Percentiles rank a stretch among this genome's conserved stretches.
Evolutionary conservation across 2,329 filamentous ascomycete genomes (phyloP).

Genomic region (Scortechinia acanthostroma): DNA sequence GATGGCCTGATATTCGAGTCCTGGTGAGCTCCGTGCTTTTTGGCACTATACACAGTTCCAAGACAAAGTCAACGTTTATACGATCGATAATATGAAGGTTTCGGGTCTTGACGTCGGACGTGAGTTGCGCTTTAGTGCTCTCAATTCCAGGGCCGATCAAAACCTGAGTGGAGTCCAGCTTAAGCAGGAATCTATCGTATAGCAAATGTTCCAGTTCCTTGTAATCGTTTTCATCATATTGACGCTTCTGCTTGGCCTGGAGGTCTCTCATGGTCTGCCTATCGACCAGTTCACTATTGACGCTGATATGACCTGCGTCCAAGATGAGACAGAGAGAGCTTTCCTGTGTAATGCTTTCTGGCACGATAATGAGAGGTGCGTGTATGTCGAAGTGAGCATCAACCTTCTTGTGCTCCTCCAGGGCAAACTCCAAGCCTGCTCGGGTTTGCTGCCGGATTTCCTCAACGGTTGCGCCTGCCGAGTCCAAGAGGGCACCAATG

Average conservation of each 20-base stretch:
- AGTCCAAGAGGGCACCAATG: constrained; percentile 90
- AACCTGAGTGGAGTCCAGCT: constrained; percentile 88
- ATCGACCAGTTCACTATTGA: constrained; percentile 89
- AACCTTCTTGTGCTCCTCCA: constrained; percentile 96
- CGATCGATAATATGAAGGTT: constrained; percentile 86
- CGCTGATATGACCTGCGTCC: constrained; percentile 90
- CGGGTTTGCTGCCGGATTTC: constrained; percentile 90
- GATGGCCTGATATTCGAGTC: constrained; percentile 80
- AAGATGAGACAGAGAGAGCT: constrained; percentile 84
- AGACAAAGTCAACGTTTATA: constrained; percentile 93
- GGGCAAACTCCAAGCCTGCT: constrained; percentile 87
- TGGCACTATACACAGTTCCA: constrained; percentile 95
- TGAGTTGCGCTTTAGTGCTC: constrained; percentile 77
- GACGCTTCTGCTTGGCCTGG: constrained; percentile 79
- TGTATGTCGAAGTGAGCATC: constrained; percentile 94
- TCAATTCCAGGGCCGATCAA: constrained; percentile 90
- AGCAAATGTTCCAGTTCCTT: constrained; percentile 82
- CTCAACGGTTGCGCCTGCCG: constrained; percentile 89
- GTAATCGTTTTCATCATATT: constrained; percentile 84
- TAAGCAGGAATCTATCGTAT: constrained; percentile 95
- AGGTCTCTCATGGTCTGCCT: constrained; percentile 83
- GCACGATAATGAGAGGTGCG: constrained; percentile 90
- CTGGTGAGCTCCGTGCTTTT: constrained; percentile 90
- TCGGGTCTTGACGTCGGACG: constrained; percentile 57
- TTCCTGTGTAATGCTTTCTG: constrained; percentile 78